A percentile compares a stretch with the other conserved stretches of the same genome.
Evolutionary conservation across 2,329 filamentous ascomycete species (phyloP).

Genomic region (Mariannaea elegans): DNA sequence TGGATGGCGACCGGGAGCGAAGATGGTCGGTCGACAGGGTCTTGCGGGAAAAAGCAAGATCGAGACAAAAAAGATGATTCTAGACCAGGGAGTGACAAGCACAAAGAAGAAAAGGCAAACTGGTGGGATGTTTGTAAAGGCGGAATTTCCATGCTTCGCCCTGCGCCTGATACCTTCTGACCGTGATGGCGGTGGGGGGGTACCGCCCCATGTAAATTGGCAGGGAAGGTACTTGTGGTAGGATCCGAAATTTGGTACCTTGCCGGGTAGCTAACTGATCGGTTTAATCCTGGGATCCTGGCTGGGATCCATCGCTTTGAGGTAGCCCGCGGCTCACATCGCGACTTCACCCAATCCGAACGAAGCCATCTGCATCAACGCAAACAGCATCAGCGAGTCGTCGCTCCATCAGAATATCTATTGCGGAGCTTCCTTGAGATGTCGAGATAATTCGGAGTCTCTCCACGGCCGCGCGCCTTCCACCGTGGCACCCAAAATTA

Average conservation of each 20-base stretch:
- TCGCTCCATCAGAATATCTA: not conserved
- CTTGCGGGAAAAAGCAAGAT: not conserved
- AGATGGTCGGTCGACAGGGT: not conserved
- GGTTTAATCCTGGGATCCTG: not conserved
- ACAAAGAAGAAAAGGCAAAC: slow-evolving; percentile 5
- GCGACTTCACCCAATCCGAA: slow-evolving; percentile 13
- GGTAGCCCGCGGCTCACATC: slow-evolving; percentile 12
- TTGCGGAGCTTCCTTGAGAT: slow-evolving; percentile 2
- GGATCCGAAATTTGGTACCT: slow-evolving; percentile 11
- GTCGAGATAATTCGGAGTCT: not conserved
- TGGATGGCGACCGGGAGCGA: not conserved
- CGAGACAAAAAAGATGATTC: not conserved
- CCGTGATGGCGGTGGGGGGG: slow-evolving; percentile 28
- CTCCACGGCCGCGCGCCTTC: slow-evolving; percentile 28
- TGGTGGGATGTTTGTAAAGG: slow-evolving; percentile 16
- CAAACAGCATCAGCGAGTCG: not conserved
- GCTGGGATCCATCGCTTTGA: slow-evolving; percentile 12
- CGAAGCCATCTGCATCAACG: slow-evolving; percentile 4
- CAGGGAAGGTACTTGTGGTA: slow-evolving; percentile 23
- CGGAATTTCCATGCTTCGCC: slow-evolving; percentile 16
- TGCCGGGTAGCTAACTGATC: not conserved
- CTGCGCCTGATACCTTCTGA: slow-evolving; percentile 23
- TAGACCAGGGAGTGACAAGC: not conserved
- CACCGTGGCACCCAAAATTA: slow-evolving; percentile 10
- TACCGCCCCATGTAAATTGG: slow-evolving; percentile 25